phyloP scores from a whole-genome alignment of 2,329 filamentous ascomycete genomes.

The Mycosphaerelloides madeirae region DNA sequence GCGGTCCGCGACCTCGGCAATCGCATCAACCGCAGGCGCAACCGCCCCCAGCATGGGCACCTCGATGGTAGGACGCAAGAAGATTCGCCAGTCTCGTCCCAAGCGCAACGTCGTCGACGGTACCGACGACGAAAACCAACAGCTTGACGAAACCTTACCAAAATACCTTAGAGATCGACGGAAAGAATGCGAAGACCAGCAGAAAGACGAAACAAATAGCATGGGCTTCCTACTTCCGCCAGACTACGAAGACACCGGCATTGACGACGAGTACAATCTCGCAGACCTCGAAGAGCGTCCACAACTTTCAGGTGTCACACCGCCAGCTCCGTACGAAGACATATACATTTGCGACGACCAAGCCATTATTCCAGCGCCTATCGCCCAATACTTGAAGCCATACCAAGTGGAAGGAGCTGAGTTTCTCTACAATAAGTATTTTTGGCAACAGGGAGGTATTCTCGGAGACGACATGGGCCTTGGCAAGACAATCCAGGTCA shows the following conservation, averaged over 20 bases:
- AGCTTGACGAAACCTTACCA: slow-evolving; percentile 60
- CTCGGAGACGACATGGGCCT: slow-evolving; percentile 97
- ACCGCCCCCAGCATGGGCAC: slow-evolving; percentile 35
- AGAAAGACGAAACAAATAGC: slow-evolving; percentile 44
- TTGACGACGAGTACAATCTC: slow-evolving; percentile 64
- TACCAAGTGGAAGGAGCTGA: slow-evolving; percentile 83
- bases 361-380: slow-evolving; percentile 78
- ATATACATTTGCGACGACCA: slow-evolving; percentile 69
- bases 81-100: background rate
- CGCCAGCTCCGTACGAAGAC: slow-evolving; percentile 64
- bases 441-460: slow-evolving; percentile 85
- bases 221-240: slow-evolving; percentile 59
- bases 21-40: no score
- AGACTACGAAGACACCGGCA: slow-evolving; percentile 67
- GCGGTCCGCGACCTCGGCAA: no score
- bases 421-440: slow-evolving; percentile 83
- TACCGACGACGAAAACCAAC: slow-evolving; percentile 49
- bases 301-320: slow-evolving; percentile 59
- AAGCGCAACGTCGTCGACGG: slow-evolving; percentile 14
- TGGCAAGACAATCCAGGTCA: slow-evolving; percentile 95
- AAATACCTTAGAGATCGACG: slow-evolving; percentile 68
- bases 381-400: slow-evolving; percentile 85
- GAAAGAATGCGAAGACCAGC: slow-evolving; percentile 61
- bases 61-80: slow-evolving; percentile 35
- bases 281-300: slow-evolving; percentile 65